Conservation (phyloP, 2,329 filamentous ascomycete species). For the Aspergillus piperis region DNA sequence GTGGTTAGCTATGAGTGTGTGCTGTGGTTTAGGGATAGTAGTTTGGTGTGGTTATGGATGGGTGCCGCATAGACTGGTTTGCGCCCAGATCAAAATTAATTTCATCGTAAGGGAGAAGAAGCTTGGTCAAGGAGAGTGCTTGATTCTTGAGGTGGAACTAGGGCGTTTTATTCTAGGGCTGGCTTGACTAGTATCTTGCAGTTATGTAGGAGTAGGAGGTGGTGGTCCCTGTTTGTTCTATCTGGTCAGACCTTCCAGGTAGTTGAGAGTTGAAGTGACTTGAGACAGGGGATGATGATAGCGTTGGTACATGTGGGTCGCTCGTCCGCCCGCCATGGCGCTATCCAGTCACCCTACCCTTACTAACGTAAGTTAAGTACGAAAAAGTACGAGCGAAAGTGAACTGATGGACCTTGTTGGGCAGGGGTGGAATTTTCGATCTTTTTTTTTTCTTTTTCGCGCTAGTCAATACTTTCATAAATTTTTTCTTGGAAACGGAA, state of each 20-base stretch:
- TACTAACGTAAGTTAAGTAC: conserved; percentile 4
- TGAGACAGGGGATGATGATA: conserved; percentile 9
- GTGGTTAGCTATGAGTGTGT: neutral
- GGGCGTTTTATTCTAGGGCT: neutral
- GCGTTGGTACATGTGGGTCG: conserved; percentile 1
- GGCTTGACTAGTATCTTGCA: neutral
- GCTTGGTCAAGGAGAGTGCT: neutral
- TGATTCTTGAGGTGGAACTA: conserved; percentile 2
- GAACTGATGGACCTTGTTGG: conserved; percentile 3
- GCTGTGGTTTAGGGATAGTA: neutral
- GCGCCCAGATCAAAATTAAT: no score
- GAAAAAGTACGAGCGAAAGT: neutral
- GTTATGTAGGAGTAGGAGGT: neutral
- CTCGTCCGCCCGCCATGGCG: neutral
- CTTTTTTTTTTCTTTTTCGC: neutral
- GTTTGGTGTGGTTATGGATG: neutral
- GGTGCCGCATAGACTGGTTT: neutral
- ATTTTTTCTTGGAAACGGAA: no score
- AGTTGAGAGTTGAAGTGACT: neutral
- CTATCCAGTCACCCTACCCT: conserved; percentile 2
- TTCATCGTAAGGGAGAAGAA: neutral
- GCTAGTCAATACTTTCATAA: neutral
- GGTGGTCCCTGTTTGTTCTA: neutral
- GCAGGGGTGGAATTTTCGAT: neutral
- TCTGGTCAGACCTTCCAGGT: neutral